Conservation (phyloP, 768 basidiomycete genomes). For the Coprinopsis marcescibilis region DNA sequence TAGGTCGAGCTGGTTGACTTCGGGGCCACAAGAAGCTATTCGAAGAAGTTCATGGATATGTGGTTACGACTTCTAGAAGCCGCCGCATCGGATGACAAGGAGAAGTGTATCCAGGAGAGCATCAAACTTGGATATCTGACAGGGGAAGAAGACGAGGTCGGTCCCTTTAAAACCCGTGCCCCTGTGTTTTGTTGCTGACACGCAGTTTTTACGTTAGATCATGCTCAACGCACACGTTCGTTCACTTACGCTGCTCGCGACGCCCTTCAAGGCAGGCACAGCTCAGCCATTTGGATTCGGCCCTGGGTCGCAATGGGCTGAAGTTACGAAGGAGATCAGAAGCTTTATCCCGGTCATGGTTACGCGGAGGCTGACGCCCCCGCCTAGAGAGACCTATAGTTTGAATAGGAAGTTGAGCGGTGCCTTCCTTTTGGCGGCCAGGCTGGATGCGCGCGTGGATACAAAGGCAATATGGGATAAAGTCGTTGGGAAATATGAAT, state of each 20-base stretch:
- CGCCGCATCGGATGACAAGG: conserved; percentile 63
- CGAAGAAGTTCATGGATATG: conserved; percentile 77
- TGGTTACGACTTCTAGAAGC: conserved; percentile 85
- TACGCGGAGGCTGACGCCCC: conserved; percentile 80
- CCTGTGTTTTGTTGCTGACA: neutral
- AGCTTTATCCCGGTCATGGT: conserved; percentile 88
- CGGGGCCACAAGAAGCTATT: conserved; percentile 88
- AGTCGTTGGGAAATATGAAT: conserved; percentile 41
- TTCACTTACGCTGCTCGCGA: conserved; percentile 80
- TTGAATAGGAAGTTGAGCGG: conserved; percentile 88
- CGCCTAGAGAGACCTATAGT: conserved; percentile 92
- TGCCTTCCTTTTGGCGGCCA: conserved; percentile 71
- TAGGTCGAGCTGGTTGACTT: conserved; percentile 91
- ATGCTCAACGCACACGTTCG: conserved; percentile 86
- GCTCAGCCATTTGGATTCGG: conserved; percentile 80
- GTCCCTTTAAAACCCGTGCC: conserved; percentile 13
- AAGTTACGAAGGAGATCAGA: conserved; percentile 73
- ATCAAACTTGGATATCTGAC: conserved; percentile 85
- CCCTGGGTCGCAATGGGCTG: conserved; percentile 53
- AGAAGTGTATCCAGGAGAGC: conserved; percentile 67
- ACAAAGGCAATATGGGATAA: conserved; percentile 73
- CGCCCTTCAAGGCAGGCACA: conserved; percentile 68
- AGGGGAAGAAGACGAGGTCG: conserved; percentile 77
- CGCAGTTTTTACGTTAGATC: conserved; percentile 30
- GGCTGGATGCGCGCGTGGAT: conserved; percentile 69